A percentile compares a stretch with the other conserved stretches of the same genome.
phyloP scores from a whole-genome alignment of 2,329 filamentous ascomycete species.

The Colletotrichum filicis region DNA sequence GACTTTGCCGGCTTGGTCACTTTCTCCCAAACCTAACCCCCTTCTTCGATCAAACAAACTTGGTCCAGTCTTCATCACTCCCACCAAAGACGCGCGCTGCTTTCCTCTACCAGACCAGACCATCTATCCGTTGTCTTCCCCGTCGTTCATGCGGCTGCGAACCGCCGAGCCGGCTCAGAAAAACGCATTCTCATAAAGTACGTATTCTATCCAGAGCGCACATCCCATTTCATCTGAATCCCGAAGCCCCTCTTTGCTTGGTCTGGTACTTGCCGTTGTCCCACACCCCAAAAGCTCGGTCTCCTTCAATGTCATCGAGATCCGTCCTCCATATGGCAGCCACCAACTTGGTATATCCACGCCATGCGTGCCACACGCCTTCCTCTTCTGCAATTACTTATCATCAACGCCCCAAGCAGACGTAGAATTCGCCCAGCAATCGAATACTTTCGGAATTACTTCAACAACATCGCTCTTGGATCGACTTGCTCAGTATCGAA shows the following conservation, averaged over 20 bases:
- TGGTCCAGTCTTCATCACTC: constrained; percentile 1
- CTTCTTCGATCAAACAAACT: constrained; percentile 25
- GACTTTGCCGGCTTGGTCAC: constrained; percentile 24
- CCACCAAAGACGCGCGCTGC: neutral
- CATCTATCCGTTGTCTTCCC: constrained; percentile 2
- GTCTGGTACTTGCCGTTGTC: constrained; percentile 35
- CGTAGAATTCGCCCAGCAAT: neutral
- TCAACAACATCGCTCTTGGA: neutral
- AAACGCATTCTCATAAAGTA: constrained; percentile 23
- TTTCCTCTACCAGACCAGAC: neutral
- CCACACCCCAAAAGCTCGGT: constrained; percentile 36
- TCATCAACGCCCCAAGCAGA: constrained; percentile 19
- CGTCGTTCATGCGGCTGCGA: constrained; percentile 28
- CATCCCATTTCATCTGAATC: constrained; percentile 34
- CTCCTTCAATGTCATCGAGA: constrained; percentile 38
- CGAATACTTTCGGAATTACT: neutral
- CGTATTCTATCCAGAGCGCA: constrained; percentile 28
- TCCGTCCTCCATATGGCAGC: constrained; percentile 27
- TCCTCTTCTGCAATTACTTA: neutral
- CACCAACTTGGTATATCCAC: constrained; percentile 36
- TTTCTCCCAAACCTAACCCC: constrained; percentile 11
- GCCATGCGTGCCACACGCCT: constrained; percentile 27
- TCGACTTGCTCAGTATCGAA: neutral
- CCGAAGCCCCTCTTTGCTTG: constrained; percentile 33
- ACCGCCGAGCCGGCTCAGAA: constrained; percentile 22